phyloP scores from a whole-genome alignment of 345 rosid species.

The Populus euphratica region DNA sequence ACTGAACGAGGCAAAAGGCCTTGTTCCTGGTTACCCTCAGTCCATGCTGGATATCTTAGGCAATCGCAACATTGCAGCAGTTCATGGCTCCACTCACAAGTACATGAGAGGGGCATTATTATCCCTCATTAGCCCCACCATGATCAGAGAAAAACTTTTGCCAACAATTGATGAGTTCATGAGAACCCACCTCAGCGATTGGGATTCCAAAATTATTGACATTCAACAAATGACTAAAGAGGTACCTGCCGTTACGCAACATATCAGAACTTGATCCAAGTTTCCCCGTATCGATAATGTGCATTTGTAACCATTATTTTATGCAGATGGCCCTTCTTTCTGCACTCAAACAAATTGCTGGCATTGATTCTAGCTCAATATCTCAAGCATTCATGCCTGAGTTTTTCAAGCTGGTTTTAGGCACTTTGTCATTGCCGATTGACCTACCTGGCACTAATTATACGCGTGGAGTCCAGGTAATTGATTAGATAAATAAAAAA shows the following conservation, averaged over 20 bases:
- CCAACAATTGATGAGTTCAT: conserved; percentile 58
- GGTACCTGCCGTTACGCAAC: conserved; percentile 28
- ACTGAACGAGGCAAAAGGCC: conserved; percentile 74
- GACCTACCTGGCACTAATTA: conserved; percentile 78
- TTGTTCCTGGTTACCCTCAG: conserved; percentile 89
- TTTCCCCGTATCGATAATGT: not conserved
- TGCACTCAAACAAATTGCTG: conserved; percentile 53
- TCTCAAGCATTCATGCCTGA: conserved; percentile 45
- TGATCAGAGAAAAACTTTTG: conserved; percentile 54
- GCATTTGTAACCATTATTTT: not conserved
- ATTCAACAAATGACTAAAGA: conserved; percentile 73
- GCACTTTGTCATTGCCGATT: conserved; percentile 75
- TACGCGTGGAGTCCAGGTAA: conserved; percentile 62
- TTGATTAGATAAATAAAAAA: not conserved
- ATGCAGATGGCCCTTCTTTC: conserved; percentile 66
- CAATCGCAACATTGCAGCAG: conserved; percentile 69
- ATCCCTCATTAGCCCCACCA: conserved; percentile 53
- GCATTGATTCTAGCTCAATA: conserved; percentile 34
- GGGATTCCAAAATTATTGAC: conserved; percentile 52
- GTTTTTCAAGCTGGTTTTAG: conserved; percentile 66
- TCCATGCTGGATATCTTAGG: conserved; percentile 82
- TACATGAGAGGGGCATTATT: conserved; percentile 65
- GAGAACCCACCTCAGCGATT: conserved; percentile 52
- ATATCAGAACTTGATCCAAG: not conserved
- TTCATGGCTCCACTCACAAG: conserved; percentile 70